Conservation (phyloP, 2,329 filamentous ascomycete species). For the Aspergillus flavus region DNA sequence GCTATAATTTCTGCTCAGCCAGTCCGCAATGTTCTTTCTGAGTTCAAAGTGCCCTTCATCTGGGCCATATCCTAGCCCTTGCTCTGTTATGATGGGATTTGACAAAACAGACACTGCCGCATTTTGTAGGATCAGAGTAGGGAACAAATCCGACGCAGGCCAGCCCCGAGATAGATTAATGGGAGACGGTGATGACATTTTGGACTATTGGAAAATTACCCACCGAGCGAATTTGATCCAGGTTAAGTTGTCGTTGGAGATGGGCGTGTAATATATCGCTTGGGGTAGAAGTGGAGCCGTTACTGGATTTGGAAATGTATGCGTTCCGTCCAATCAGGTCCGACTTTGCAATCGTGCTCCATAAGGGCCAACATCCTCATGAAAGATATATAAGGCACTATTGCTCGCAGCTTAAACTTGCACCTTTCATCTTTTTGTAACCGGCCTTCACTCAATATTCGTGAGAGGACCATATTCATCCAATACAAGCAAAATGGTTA, state of each 20-base stretch:
- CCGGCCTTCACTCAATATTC: too few species aligned
- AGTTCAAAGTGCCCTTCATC: slow-evolving; percentile 72
- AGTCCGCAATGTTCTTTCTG: slow-evolving; percentile 66
- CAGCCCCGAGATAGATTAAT: slow-evolving; percentile 48
- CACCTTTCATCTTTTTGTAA: neutral
- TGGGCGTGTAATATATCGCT: neutral
- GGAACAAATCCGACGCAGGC: slow-evolving; percentile 62
- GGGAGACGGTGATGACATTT: neutral
- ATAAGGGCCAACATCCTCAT: neutral
- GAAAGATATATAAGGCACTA: neutral
- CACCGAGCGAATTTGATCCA: neutral
- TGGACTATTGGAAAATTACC: neutral
- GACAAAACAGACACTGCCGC: slow-evolving; percentile 64
- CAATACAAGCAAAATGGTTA: slow-evolving; percentile 18
- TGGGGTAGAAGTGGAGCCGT: neutral
- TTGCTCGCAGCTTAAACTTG: neutral
- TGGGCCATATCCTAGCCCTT: slow-evolving; percentile 75
- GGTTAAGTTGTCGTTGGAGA: neutral
- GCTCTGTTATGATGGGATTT: slow-evolving; percentile 58
- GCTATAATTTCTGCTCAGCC: slow-evolving; percentile 67
- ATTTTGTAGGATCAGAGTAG: slow-evolving; percentile 60
- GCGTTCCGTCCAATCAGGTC: slow-evolving; percentile 23
- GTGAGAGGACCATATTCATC: neutral
- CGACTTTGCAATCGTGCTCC: neutral
- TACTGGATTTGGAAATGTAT: slow-evolving; percentile 15